phyloP scores from a whole-genome alignment of 768 basidiomycete species.

The Agrocybe pediades region DNA sequence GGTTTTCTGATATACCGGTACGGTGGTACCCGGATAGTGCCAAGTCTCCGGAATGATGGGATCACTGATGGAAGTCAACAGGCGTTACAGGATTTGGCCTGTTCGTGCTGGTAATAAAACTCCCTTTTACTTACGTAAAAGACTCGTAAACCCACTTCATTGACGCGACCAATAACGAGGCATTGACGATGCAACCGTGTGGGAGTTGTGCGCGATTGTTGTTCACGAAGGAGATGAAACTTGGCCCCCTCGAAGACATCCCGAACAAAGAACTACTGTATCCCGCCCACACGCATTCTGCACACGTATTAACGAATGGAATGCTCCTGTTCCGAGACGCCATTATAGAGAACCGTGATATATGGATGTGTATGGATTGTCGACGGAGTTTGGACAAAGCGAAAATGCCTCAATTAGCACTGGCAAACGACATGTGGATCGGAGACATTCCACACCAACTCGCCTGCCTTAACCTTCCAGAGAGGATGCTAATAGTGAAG shows the following conservation, averaged over 20 bases:
- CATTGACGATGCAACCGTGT: neutral
- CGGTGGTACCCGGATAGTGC: too few species aligned
- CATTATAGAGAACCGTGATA: neutral
- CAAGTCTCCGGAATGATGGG: too few species aligned
- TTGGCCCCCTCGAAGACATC: neutral
- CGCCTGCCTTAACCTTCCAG: conserved; percentile 29
- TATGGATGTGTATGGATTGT: conserved; percentile 8
- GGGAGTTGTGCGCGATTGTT: conserved; percentile 2
- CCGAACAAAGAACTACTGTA: neutral
- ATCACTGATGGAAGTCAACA: too few species aligned
- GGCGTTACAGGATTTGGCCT: neutral
- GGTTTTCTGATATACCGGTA: too few species aligned
- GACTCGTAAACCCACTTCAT: too few species aligned
- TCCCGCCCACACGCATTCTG: neutral
- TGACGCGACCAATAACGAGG: neutral
- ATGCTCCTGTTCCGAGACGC: neutral
- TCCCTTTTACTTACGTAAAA: too few species aligned
- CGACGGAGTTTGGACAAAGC: neutral
- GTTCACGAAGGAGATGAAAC: neutral
- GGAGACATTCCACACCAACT: neutral
- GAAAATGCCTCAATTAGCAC: conserved; percentile 13
- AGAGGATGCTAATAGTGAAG: conserved; percentile 33
- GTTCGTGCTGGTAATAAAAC: too few species aligned
- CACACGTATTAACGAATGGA: neutral
- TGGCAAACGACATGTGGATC: conserved; percentile 33